These are phyloP conservation scores for Trichophaea hybrida DNA, from an alignment of 2,329 filamentous ascomycete genomes.

Conservation along the genomic window DNA sequence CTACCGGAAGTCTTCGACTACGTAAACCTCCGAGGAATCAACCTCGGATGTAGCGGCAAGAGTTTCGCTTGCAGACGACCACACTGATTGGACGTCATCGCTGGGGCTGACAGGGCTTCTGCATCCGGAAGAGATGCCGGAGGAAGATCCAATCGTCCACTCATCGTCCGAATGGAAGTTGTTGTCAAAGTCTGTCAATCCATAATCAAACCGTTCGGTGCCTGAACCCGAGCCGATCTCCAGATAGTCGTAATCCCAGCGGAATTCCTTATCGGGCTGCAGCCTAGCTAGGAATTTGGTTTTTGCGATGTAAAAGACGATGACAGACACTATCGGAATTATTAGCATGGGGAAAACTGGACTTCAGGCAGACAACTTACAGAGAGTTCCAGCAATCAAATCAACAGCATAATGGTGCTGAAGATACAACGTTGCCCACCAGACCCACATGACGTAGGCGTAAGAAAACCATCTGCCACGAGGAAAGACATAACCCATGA, in stretches of 20 bases:
- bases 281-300: conserved; percentile 66
- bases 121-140: conserved; percentile 53
- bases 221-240: conserved; percentile 48
- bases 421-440: conserved; percentile 94
- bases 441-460: conserved; percentile 79
- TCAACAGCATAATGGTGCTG: conserved; percentile 96
- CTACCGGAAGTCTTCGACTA: not conserved
- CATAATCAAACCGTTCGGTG: conserved; percentile 21
- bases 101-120: conserved; percentile 39
- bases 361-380: conserved; percentile 26
- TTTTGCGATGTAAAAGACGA: conserved; percentile 70
- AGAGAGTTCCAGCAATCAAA: conserved; percentile 67
- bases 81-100: conserved; percentile 28
- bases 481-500: conserved; percentile 87
- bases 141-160: conserved; percentile 79
- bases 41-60: conserved; percentile 23
- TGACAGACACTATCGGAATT: conserved; percentile 42
- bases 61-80: conserved; percentile 23
- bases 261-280: conserved; percentile 69
- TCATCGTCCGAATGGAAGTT: conserved; percentile 55
- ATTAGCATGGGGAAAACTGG: not conserved
- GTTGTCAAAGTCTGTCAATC: conserved; percentile 37
- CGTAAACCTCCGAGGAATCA: conserved; percentile 18
- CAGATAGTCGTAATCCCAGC: conserved; percentile 93
- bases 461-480: conserved; percentile 65